Evolutionary conservation across 139 green algal genomes (phyloP).

Genomic region (Edaphochlamys debaryana): DNA sequence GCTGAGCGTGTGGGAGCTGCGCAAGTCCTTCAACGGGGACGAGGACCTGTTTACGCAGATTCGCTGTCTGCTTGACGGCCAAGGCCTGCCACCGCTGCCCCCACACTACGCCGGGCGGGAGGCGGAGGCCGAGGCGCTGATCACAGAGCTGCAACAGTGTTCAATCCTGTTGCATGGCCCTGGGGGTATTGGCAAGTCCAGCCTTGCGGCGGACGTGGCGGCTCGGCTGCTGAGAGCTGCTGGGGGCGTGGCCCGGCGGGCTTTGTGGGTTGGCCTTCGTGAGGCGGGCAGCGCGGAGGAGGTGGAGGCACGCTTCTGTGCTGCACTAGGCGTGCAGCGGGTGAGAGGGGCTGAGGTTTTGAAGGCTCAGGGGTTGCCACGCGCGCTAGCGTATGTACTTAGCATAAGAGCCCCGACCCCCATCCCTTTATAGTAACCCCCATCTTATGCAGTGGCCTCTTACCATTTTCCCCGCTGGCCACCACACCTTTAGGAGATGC

Average conservation of each 20-base stretch:
- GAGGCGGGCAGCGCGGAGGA: not conserved
- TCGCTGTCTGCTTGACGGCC: not conserved
- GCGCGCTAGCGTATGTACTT: too few species aligned
- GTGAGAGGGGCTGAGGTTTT: too few species aligned
- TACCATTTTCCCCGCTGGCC: too few species aligned
- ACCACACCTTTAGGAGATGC: too few species aligned
- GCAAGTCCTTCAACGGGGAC: not conserved
- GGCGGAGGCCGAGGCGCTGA: too few species aligned
- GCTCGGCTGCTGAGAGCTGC: not conserved
- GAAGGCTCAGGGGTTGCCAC: too few species aligned
- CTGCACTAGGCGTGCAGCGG: not conserved
- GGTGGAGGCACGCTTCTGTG: slow-evolving; percentile 14
- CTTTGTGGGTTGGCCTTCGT: not conserved
- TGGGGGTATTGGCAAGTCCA: slow-evolving; percentile 16
- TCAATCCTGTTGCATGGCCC: not conserved
- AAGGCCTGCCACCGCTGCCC: not conserved
- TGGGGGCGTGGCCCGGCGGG: not conserved
- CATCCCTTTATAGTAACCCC: too few species aligned
- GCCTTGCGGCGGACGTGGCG: slow-evolving; percentile 11
- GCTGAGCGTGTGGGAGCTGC: slow-evolving; percentile 13
- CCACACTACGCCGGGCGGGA: not conserved
- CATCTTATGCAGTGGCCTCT: too few species aligned
- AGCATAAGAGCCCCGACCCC: too few species aligned
- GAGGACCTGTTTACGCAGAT: not conserved
- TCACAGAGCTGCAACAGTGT: too few species aligned